These are phyloP conservation scores for Cavenderia fasciculata DNA, from an alignment of 78 protist species.

Conservation along the genomic window DNA sequence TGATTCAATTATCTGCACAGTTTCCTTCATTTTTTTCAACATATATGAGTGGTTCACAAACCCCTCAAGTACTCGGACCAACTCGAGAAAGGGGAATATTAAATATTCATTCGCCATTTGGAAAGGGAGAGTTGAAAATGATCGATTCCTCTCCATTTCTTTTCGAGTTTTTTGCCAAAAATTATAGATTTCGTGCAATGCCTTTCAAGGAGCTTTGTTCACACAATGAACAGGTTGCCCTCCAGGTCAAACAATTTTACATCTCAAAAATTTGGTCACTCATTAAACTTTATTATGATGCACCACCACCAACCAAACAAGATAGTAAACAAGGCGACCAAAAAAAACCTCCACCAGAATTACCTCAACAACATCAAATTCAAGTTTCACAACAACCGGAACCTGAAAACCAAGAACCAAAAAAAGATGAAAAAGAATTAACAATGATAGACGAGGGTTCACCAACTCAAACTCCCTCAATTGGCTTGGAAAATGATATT, in stretches of 20 bases:
- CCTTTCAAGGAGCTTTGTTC: slow-evolving; percentile 25
- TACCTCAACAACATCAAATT: neutral
- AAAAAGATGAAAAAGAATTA: no score
- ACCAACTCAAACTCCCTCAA: no score
- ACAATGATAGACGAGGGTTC: no score
- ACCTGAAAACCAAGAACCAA: no score
- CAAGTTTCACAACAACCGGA: neutral
- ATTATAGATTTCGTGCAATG: slow-evolving; percentile 22
- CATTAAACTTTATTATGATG: slow-evolving; percentile 4
- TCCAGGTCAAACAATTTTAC: slow-evolving; percentile 43
- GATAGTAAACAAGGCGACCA: neutral
- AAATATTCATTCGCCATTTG: slow-evolving; percentile 26
- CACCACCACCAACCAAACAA: neutral
- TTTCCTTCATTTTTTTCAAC: slow-evolving; percentile 66
- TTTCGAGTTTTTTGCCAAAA: slow-evolving; percentile 56
- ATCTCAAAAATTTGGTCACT: slow-evolving; percentile 52
- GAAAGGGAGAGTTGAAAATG: neutral
- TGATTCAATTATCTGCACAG: slow-evolving; percentile 10
- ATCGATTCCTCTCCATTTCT: neutral
- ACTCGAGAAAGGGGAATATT: slow-evolving; percentile 13
- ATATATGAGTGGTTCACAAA: slow-evolving; percentile 12
- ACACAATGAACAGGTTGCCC: slow-evolving; percentile 47
- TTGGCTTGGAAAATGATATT: no score
- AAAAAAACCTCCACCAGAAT: neutral
- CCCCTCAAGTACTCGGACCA: slow-evolving; percentile 37